Base-by-base conservation (phyloP, 164 flowering plant genomes). In the Amborella trichopoda region DNA sequence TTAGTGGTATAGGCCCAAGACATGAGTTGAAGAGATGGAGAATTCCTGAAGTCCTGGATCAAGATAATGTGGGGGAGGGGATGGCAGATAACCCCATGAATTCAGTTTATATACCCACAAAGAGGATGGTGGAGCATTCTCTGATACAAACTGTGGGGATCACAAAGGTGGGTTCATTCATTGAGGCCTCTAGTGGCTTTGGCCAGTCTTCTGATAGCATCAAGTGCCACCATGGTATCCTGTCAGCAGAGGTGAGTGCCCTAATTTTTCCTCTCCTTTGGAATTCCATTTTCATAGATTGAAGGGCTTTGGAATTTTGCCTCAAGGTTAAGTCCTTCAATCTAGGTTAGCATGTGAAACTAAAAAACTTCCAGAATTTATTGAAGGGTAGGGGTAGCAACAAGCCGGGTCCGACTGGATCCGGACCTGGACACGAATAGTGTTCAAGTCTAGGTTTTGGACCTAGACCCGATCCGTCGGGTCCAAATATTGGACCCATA, bases 241-340 rank as follows among this genome's bases (percentile, higher is more conserved):
- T 74, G 74, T 86, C 98, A 6, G 98, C 94, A 11, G 93, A 90
- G 94, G 97, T 89, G 40, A n/a, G n/a, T n/a, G n/a, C n/a, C n/a
- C n/a, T n/a, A n/a, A n/a, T n/a, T n/a, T n/a, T n/a, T n/a, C n/a
- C n/a, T n/a, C n/a, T n/a, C n/a, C n/a, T n/a, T n/a, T n/a, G n/a
- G n/a, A n/a, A n/a, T n/a, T n/a, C n/a, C n/a, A n/a, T n/a, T n/a
- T n/a, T n/a, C n/a, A n/a, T n/a, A n/a, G n/a, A n/a, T n/a, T n/a
- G n/a, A n/a, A n/a, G n/a, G n/a, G n/a, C n/a, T n/a, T n/a, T n/a
- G n/a, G n/a, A n/a, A n/a, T n/a, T n/a, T n/a, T n/a, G n/a, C n/a
- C n/a, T n/a, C n/a, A n/a, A n/a, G n/a, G n/a, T n/a, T n/a, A n/a
- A n/a, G n/a, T n/a, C n/a, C n/a, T n/a, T n/a, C n/a, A n/a, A n/a